Percentiles rank a stretch among this genome's conserved stretches.
Evolutionary conservation across 73 alveolate species (phyloP).

Genomic region (Diophrys appendiculata): DNA sequence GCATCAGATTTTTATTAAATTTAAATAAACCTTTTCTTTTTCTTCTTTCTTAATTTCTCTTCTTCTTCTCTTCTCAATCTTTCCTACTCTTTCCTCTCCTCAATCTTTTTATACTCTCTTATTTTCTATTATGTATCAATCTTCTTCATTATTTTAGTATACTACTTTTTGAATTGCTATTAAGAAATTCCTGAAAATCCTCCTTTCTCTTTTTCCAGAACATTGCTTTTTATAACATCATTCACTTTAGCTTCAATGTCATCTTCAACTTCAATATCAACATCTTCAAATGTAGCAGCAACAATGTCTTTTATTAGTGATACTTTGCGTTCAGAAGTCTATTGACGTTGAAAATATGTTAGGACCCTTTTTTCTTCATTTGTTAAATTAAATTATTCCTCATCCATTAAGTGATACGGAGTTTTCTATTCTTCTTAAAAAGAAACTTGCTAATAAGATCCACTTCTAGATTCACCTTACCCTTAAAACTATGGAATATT

Average conservation of each 20-base stretch:
- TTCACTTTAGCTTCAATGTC: not conserved
- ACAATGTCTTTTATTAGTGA: not conserved
- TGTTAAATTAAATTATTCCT: not conserved
- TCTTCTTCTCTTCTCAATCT: not conserved
- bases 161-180: not conserved
- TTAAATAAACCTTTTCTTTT: not conserved
- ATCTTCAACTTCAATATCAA: not conserved
- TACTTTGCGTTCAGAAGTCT: too few relatives aligned
- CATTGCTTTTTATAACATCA: not conserved
- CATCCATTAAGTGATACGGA: too few relatives aligned
- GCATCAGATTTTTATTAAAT: too few relatives aligned
- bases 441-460: too few relatives aligned
- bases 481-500: too few relatives aligned
- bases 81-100: not conserved
- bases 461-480: too few relatives aligned
- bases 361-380: not conserved
- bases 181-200: not conserved
- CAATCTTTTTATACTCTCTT: not conserved
- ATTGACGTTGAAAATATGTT: not conserved
- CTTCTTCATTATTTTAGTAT: not conserved
- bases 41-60: not conserved
- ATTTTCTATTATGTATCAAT: not conserved
- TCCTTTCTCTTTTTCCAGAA: not conserved
- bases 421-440: too few relatives aligned
- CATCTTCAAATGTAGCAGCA: not conserved